Percentiles rank a stretch among this genome's conserved stretches.
phyloP scores from a whole-genome alignment of 2,329 filamentous ascomycete species.

The Aspergillus carbonarius region DNA sequence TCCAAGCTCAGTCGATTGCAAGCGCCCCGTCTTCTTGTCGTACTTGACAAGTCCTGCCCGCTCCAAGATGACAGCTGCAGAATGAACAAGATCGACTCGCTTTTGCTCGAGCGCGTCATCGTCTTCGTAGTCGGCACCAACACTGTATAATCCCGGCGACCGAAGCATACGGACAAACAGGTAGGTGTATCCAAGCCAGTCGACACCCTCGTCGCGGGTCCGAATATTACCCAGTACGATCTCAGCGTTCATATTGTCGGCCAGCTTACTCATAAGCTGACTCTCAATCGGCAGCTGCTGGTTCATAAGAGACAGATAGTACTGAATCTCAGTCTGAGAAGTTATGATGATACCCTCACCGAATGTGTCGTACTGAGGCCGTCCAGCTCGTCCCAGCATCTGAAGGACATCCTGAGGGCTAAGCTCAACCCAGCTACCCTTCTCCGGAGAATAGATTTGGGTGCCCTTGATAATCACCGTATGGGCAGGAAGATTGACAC shows the following conservation, averaged over 20 bases:
- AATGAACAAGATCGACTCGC: conserved; percentile 95
- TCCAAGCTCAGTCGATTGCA: conserved; percentile 91
- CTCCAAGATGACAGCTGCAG: conserved; percentile 81
- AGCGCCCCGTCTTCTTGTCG: conserved; percentile 83
- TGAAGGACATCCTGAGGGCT: conserved; percentile 97
- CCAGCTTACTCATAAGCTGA: conserved; percentile 87
- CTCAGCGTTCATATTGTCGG: conserved; percentile 95
- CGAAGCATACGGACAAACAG: conserved; percentile 97
- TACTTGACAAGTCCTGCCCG: conserved; percentile 91
- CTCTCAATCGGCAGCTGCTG: conserved; percentile 97
- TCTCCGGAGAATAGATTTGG: conserved; percentile 96
- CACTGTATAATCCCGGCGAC: conserved; percentile 90
- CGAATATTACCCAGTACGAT: conserved; percentile 92
- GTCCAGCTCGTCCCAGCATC: conserved; percentile 95
- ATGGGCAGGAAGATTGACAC: conserved; percentile 95
- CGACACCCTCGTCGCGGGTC: conserved; percentile 91
- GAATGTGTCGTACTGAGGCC: conserved; percentile 95
- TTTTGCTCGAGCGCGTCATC: conserved; percentile 92
- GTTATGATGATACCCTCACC: conserved; percentile 99
- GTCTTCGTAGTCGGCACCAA: conserved; percentile 91
- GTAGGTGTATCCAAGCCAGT: conserved; percentile 98
- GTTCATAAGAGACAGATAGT: conserved; percentile 94
- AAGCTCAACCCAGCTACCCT: conserved; percentile 96
- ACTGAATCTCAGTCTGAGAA: conserved; percentile 89
- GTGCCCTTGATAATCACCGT: conserved; percentile 99